Conservation (phyloP, 768 basidiomycete species). For the Hypsizygus marmoreus region DNA sequence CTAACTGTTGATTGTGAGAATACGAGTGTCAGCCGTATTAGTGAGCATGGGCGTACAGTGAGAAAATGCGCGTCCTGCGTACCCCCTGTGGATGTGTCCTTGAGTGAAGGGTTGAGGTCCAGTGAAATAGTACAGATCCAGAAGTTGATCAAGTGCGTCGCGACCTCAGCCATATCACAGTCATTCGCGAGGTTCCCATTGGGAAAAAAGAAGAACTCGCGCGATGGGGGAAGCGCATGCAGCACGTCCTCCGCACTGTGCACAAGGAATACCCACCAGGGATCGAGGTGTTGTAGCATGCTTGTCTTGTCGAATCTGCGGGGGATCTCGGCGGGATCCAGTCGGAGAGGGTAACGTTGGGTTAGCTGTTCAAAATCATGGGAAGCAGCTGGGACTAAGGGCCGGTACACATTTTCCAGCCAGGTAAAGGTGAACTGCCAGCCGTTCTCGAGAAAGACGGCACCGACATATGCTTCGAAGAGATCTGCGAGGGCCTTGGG, state of each 20-base stretch:
- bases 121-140: conserved; percentile 29
- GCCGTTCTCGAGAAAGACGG: conserved; percentile 29
- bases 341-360: conserved; percentile 1
- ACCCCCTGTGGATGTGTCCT: conserved; percentile 22
- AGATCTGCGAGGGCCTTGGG: conserved; percentile 34
- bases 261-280: conserved; percentile 1
- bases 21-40: background rate
- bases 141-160: conserved; percentile 28
- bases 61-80: conserved; percentile 23
- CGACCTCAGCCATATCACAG: conserved; percentile 27
- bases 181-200: conserved; percentile 20
- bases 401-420: conserved; percentile 24
- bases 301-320: conserved; percentile 1
- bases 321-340: conserved; percentile 5
- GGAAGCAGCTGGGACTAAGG: conserved; percentile 24
- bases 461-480: conserved; percentile 32
- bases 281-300: background rate
- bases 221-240: conserved; percentile 1
- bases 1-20: conserved; percentile 18
- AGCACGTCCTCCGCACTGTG: background rate
- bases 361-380: conserved; percentile 20
- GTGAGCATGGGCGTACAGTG: conserved; percentile 10
- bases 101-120: conserved; percentile 24
- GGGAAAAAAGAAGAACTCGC: too few relatives aligned
- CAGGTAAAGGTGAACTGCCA: conserved; percentile 25